phyloP scores from a whole-genome alignment of 148 eudicot species.

The Polygonum maritimum region DNA sequence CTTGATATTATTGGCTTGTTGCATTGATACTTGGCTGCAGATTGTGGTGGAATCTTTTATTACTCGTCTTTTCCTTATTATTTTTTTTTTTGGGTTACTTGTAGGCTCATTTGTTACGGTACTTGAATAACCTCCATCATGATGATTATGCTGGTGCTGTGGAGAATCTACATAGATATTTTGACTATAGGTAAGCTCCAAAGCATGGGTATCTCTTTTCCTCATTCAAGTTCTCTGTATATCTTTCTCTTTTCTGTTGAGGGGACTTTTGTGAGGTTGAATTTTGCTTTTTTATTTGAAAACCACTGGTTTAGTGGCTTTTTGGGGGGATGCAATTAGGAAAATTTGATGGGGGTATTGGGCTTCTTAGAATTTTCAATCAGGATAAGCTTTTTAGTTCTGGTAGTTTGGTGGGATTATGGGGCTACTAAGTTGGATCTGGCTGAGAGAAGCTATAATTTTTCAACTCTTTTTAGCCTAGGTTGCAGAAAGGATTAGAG shows the following conservation, averaged over 20 bases:
- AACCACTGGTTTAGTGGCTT: neutral
- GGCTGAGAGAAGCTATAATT: too few species aligned
- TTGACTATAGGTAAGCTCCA: slow-evolving; percentile 76
- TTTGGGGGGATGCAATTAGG: neutral
- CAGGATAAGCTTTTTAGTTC: neutral
- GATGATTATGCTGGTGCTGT: slow-evolving; percentile 85
- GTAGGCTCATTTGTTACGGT: slow-evolving; percentile 89
- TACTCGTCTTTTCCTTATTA: neutral
- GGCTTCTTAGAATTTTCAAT: neutral
- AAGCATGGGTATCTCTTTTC: neutral
- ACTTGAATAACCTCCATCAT: slow-evolving; percentile 84
- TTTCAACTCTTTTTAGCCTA: neutral
- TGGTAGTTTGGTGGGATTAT: neutral
- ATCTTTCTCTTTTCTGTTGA: neutral
- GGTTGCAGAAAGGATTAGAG: neutral
- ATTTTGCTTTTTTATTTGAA: neutral
- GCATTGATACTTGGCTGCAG: neutral
- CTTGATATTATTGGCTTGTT: neutral
- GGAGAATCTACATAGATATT: slow-evolving; percentile 97
- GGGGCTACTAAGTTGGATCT: too few species aligned
- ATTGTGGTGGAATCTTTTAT: neutral
- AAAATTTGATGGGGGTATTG: neutral
- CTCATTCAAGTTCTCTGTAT: neutral
- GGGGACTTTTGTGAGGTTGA: neutral
- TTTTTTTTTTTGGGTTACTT: neutral